Evolutionary conservation across 2,329 filamentous ascomycete species (phyloP), one percentile per base, ranked within the genome.

Genomic region (Fusarium pseudocircinatum): DNA sequence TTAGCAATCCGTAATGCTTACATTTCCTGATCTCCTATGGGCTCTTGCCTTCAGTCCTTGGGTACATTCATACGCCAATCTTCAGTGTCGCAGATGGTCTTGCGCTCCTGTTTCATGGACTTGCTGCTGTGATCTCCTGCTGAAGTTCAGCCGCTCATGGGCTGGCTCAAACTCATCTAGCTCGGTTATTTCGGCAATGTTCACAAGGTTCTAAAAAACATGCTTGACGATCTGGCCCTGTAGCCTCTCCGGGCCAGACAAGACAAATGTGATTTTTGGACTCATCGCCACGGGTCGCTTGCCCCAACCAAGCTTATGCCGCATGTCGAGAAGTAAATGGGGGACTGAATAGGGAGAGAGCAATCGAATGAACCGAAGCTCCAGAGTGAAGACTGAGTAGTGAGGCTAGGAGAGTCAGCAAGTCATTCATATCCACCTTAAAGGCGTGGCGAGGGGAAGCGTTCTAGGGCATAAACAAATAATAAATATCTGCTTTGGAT

Each of bases 391-490:
- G 32, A 1, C 77, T 78, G 7, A 79, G 81, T 6, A 82, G 47
- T 4, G 47, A 60, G 3, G 52, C 43, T 20, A 84, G 77, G 2
- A 81, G 52, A 4, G 69, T 60, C 14, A 83, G 50, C 1, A 82
- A 36, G 39, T 81, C 78, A 3, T 67, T 49, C 39, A 78, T 64
- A 26, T 52, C 58, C 3, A 82, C 76, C 0, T 77, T 22, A 12
- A 80, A 78, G 20, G 67, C 52, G 2, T 73, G 78, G 72, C 6
- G 74, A 75, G 1, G 82, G 80, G 47, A 85, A 84, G 7, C 72
- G 77, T 16, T 70, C 46, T 6, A 85, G 34, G 6, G 77, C 82
- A 46, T 81, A 78, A 20, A 76, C 57, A 5, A 86, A 77, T 10
- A 78, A 15, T 73, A 54, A 6, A 72, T 64, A 58, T 85, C 81